Evolutionary conservation across 345 rosid species (phyloP), one percentile per base, ranked within the genome.

Genomic region (Laguncularia racemosa): DNA sequence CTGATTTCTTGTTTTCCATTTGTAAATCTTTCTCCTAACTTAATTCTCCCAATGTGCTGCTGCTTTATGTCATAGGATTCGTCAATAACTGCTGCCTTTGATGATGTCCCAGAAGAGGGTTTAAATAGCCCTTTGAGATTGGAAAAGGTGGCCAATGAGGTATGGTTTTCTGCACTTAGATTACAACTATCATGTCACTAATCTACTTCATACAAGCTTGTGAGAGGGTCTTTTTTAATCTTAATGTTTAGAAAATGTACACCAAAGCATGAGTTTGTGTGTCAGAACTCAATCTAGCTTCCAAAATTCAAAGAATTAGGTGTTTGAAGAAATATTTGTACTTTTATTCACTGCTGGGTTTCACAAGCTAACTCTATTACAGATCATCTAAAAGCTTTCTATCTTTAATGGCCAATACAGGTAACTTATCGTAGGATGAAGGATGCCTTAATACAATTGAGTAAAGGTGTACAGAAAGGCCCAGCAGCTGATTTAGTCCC

Each of bases 121-220:
- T 62, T 87, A 54, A 83, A 78, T 65, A 76, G 82, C 69, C 77
- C 96, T 23, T 63, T 93, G 19, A 81, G 97, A 33, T 67, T 93
- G 51, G 97, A 93, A 67, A 93, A 93, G 66, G 80, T 93, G 61
- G 85, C 99, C 2, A 93, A 93, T 67, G 99, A 93, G 91, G 98
- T 84, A 55, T n/a, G 40, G 48, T 20, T 33, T 33, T 33, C 7
- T 33, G 9, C 40, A 9, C 40, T 33, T 33, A 33, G 9, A 33
- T 33, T 33, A 33, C 40, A 33, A 9, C 11, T 4, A 7, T 33
- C 11, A 1, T 33, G 40, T 1, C 40, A 33, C 40, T 33, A 33
- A 33, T 33, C 40, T 33, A 33, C 10, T 33, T 33, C 40, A 33
- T 33, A 33, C 40, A 33, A 33, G 40, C 40, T 33, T 9, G 40